These are phyloP conservation scores for Microbotryum violaceum DNA, from an alignment of 1,284 basidiomycete species.

Conservation along the genomic window DNA sequence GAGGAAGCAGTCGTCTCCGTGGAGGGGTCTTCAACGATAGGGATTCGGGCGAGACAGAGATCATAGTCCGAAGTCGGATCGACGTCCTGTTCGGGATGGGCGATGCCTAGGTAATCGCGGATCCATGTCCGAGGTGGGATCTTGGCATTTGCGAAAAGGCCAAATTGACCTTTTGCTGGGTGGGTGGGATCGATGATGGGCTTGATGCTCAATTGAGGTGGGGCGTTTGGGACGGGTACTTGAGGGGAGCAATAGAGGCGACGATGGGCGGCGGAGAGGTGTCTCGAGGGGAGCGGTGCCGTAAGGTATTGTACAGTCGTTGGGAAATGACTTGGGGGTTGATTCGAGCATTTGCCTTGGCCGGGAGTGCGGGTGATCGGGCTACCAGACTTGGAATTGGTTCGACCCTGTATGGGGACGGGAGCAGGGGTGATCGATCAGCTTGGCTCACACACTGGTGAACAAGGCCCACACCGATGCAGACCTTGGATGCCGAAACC, in stretches of 20 bases:
- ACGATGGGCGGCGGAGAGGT: conserved; percentile 3
- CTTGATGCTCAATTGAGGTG: conserved; percentile 36
- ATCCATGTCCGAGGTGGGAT: conserved; percentile 55
- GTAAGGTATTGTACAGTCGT: conserved; percentile 7
- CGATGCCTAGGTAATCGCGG: conserved; percentile 72
- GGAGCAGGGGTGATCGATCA: no score
- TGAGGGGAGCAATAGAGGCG: conserved; percentile 7
- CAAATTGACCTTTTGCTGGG: conserved; percentile 72
- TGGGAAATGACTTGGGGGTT: conserved; percentile 2
- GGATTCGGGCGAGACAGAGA: conserved; percentile 55
- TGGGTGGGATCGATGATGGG: conserved; percentile 45
- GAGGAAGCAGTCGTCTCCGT: neutral
- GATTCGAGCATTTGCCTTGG: neutral
- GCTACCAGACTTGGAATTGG: no score
- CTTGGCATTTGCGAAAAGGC: conserved; percentile 64
- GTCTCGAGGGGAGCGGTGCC: neutral
- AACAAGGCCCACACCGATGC: no score
- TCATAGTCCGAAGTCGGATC: conserved; percentile 67
- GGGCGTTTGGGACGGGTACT: conserved; percentile 11
- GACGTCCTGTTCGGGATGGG: conserved; percentile 65
- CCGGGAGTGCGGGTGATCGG: no score
- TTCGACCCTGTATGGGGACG: no score
- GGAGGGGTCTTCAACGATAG: neutral
- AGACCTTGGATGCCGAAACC: no score
- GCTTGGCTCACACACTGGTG: no score